Evolutionary conservation across 257 asterid species (phyloP).

Genomic region (Ehretia macrophylla): DNA sequence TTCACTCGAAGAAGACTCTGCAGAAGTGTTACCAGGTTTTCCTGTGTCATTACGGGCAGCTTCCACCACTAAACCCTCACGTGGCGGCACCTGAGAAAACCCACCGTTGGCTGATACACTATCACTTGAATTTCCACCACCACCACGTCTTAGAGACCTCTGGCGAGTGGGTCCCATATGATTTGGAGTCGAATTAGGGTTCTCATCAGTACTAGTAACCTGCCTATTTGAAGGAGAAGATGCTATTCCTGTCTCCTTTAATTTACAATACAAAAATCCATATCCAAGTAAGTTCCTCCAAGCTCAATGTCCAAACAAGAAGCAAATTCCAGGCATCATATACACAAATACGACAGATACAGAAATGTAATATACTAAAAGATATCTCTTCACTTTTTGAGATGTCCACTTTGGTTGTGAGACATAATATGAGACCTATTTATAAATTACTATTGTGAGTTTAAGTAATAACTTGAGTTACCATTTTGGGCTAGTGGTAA

Average conservation of each 20-base stretch:
- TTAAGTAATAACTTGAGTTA: too few species aligned
- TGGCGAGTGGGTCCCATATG: conserved; percentile 42
- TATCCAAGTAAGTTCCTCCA: conserved; percentile 11
- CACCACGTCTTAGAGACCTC: conserved; percentile 44
- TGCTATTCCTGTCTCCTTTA: conserved; percentile 32
- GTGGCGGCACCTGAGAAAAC: conserved; percentile 32
- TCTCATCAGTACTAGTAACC: conserved; percentile 15
- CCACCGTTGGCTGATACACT: conserved; percentile 31
- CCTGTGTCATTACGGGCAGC: conserved; percentile 21
- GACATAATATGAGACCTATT: too few species aligned
- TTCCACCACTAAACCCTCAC: conserved; percentile 35
- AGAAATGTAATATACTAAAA: too few species aligned
- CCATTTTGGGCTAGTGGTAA: too few species aligned
- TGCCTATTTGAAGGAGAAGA: conserved; percentile 43
- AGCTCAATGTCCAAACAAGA: too few species aligned
- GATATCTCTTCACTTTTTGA: too few species aligned
- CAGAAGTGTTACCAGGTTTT: conserved; percentile 26
- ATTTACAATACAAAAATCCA: conserved; percentile 5
- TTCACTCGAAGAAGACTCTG: conserved; percentile 40
- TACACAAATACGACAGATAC: too few species aligned
- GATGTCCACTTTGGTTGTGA: too few species aligned
- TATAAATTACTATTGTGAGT: too few species aligned
- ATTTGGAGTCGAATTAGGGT: conserved; percentile 32
- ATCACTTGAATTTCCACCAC: conserved; percentile 30
- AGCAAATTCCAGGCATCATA: too few species aligned